Evolutionary conservation across 2,329 filamentous ascomycete genomes (phyloP).

Genomic region (Alternaria gansuensis): DNA sequence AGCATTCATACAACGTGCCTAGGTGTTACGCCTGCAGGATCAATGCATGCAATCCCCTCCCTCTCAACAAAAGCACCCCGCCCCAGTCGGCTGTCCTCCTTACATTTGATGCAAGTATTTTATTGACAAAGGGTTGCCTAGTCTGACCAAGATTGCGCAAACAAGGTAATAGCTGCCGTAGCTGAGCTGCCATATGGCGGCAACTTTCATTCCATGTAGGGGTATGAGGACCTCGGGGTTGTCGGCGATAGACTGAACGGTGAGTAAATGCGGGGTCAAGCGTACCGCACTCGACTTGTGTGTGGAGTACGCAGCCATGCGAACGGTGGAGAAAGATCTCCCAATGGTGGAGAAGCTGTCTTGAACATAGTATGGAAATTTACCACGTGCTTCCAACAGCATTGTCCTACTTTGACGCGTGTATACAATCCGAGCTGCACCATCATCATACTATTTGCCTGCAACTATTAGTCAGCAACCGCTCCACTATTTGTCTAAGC

Average conservation of each 20-base stretch:
- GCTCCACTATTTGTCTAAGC: not conserved
- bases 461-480: constrained; percentile 4
- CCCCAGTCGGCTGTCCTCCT: constrained; percentile 23
- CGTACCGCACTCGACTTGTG: constrained; percentile 1
- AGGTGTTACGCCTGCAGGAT: constrained; percentile 33
- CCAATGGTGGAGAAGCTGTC: not conserved
- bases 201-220: not conserved
- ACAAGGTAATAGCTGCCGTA: constrained; percentile 4
- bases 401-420: not conserved
- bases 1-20: constrained; percentile 26
- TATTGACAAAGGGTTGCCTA: constrained; percentile 14
- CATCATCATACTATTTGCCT: not conserved
- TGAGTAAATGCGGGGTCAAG: constrained; percentile 2
- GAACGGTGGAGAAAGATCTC: not conserved
- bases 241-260: constrained; percentile 6
- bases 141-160: not conserved
- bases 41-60: constrained; percentile 23
- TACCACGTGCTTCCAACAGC: not conserved
- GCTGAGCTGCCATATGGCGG: constrained; percentile 1
- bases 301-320: constrained; percentile 1
- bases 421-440: not conserved
- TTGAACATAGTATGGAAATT: not conserved
- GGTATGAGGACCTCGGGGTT: constrained; percentile 5
- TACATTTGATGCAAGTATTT: constrained; percentile 8
- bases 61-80: constrained; percentile 33